Evolutionary conservation across 306 rosid species (phyloP), one percentile per base, ranked within the genome.

Genomic region (Rosa persica): DNA sequence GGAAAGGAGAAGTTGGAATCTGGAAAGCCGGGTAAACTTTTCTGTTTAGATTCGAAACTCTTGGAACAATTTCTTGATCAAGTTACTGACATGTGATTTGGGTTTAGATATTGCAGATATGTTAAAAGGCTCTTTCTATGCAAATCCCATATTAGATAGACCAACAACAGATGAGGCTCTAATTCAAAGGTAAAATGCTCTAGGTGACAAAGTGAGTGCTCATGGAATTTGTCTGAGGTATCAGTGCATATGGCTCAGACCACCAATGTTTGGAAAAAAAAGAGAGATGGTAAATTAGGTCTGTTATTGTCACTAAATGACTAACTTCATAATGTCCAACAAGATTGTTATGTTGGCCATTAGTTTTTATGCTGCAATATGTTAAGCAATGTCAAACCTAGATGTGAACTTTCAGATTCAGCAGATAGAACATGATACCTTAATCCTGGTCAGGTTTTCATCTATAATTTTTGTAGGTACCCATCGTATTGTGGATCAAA

Each of bases 1-100:
- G 98, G 98, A 81, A 92, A 95, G 82, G 98, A 95, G 88, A 92
- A 84, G 83, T 92, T 95, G 78, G 98, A 92, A 84, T 92, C 98
- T 17, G 98, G 96, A 72, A 95, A 89, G 87, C 96, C 89, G 75
- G 98, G 98, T 95, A 86, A 73, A 27, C 20, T 42, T 57, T 64
- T 76, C 78, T 57, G 44, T 36, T 75, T 58, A 65, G 51, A 43
- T 67, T 83, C 36, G 44, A 19, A 74, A 48, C 76, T 60, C 67
- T 77, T 27, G 30, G 49, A 72, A n/a, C 42, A 55, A 25, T 73
- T 62, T 22, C 78, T 17, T 75, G 9, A 20, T 16, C 34, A 44
- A 23, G 30, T 61, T 5, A 71, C 66, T 40, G 73, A 38, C 38
- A 51, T 52, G 71, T 12, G 4, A 10, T 60, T 36, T 76, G 66